Conservation (phyloP, 257 asterid species). For the Capsicum pubescens region DNA sequence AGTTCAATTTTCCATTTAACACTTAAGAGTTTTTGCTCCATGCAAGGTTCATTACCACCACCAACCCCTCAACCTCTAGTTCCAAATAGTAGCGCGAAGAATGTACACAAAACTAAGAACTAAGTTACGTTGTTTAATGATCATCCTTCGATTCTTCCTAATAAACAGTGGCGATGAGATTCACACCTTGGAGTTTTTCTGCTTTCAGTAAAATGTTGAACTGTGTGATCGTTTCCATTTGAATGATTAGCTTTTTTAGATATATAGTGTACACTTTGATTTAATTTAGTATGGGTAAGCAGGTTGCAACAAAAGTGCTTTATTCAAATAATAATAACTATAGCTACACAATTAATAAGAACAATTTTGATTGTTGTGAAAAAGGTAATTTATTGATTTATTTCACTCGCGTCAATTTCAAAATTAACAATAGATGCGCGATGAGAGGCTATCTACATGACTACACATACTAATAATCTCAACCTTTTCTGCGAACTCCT, state of each 20-base stretch:
- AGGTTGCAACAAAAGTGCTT: background rate
- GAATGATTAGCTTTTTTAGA: background rate
- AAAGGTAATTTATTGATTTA: background rate
- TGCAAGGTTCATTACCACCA: conserved; percentile 14
- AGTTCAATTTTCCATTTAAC: conserved; percentile 31
- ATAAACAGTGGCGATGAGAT: background rate
- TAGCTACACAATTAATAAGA: background rate
- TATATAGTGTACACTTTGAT: background rate
- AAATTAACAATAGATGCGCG: background rate
- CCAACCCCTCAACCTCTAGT: background rate
- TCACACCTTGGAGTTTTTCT: background rate
- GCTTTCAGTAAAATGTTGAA: background rate
- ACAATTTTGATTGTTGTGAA: background rate
- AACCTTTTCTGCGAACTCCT: no score
- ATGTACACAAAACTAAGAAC: background rate
- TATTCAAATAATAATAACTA: background rate
- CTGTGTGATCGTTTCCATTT: background rate
- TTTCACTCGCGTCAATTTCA: background rate
- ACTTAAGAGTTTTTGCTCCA: conserved; percentile 28
- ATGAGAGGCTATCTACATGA: background rate
- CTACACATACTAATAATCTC: background rate
- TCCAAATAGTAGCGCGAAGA: background rate
- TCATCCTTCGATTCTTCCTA: background rate
- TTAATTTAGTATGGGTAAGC: background rate
- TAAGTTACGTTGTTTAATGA: background rate